Evolutionary conservation across 75 land plant species (phyloP).

Genomic region (Pinus taeda): DNA sequence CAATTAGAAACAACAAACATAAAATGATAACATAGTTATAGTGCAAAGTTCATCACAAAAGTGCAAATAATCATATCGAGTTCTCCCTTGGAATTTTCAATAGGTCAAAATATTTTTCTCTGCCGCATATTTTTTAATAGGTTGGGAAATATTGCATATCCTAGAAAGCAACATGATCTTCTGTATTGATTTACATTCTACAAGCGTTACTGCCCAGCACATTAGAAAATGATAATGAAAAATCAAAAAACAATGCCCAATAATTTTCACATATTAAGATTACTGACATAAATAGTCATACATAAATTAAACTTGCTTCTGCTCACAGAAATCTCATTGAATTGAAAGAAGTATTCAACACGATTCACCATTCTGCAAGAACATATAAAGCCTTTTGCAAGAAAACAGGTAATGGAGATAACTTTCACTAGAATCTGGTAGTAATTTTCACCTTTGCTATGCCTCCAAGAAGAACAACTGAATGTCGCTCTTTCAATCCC

Average conservation of each 20-base stretch:
- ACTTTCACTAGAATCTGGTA: not conserved
- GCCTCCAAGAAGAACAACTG: slow-evolving; percentile 71
- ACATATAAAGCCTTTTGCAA: not conserved
- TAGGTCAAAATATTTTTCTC: too few species aligned
- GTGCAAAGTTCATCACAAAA: too few species aligned
- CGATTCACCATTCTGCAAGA: not conserved
- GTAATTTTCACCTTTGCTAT: slow-evolving; percentile 55
- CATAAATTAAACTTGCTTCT: not conserved
- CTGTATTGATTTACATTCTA: not conserved
- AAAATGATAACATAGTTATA: too few species aligned
- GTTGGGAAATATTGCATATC: too few species aligned
- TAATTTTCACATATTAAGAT: not conserved
- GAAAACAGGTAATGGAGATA: not conserved
- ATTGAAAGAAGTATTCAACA: not conserved
- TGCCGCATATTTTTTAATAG: too few species aligned
- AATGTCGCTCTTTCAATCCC: slow-evolving; percentile 37
- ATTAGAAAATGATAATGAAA: too few species aligned
- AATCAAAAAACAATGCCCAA: too few species aligned
- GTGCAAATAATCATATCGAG: too few species aligned
- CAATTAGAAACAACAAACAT: too few species aligned
- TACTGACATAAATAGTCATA: not conserved
- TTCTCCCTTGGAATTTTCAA: too few species aligned
- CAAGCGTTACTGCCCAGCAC: not conserved
- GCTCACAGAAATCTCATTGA: not conserved
- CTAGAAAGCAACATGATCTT: too few species aligned